These are phyloP conservation scores for Zarea fungicola DNA, from an alignment of 2,329 filamentous ascomycete species.

Conservation along the genomic window DNA sequence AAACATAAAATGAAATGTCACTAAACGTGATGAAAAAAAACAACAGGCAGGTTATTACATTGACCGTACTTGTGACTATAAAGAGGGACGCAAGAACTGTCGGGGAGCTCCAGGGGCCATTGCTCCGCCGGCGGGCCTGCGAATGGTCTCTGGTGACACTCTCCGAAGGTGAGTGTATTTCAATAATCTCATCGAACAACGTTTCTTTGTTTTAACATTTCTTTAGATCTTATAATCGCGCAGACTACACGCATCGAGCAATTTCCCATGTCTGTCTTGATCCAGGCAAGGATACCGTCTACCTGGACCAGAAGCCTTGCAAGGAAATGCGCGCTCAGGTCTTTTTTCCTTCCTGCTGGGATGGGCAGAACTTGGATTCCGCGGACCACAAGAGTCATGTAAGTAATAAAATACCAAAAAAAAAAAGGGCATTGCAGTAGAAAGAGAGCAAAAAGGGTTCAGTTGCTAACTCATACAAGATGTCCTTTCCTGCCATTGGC, in stretches of 20 bases:
- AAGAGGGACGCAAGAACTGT: conserved; percentile 21
- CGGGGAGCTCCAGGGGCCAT: conserved; percentile 29
- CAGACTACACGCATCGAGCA: conserved; percentile 42
- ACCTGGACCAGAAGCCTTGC: conserved; percentile 52
- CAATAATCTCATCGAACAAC: neutral
- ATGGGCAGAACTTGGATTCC: conserved; percentile 52
- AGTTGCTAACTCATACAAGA: conserved; percentile 14
- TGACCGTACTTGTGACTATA: conserved; percentile 23
- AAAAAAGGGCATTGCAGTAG: too few species aligned
- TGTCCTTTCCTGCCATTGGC: conserved; percentile 24
- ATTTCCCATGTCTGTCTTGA: conserved; percentile 53
- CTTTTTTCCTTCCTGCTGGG: conserved; percentile 59
- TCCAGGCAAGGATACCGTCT: conserved; percentile 38
- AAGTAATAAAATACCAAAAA: neutral
- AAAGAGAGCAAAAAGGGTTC: too few species aligned
- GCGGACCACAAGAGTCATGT: conserved; percentile 52
- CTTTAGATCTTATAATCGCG: conserved; percentile 35
- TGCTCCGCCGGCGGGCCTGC: conserved; percentile 57
- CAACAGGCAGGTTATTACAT: conserved; percentile 24
- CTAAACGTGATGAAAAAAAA: too few species aligned
- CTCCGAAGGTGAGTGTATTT: conserved; percentile 31
- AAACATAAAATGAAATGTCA: too few species aligned
- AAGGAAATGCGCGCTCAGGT: conserved; percentile 47
- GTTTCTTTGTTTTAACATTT: too few species aligned
- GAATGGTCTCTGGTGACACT: conserved; percentile 60